A percentile compares a stretch with the other conserved stretches of the same genome.
These are phyloP conservation scores for Picea sitchensis DNA, from an alignment of 75 land plant genomes.

Conservation along the genomic window DNA sequence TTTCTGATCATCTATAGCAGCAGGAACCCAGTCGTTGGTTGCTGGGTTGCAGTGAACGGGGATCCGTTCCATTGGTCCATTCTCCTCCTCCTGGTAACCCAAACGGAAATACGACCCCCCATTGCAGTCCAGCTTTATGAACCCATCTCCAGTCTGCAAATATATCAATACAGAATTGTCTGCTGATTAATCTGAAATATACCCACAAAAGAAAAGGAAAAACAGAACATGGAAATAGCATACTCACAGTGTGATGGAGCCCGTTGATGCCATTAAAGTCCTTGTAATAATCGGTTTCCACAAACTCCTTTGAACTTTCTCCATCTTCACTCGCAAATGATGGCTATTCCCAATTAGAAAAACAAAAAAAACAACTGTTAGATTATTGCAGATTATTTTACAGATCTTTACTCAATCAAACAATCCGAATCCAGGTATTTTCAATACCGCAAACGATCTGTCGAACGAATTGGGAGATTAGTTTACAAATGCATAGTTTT, in stretches of 20 bases:
- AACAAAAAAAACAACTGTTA: too few species aligned
- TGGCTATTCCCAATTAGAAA: too few species aligned
- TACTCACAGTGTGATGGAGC: conserved; percentile 34
- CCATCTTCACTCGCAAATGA: neutral
- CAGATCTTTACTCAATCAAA: too few species aligned
- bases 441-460: too few species aligned
- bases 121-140: conserved; percentile 23
- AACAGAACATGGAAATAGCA: neutral
- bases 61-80: neutral
- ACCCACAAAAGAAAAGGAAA: neutral
- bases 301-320: conserved; percentile 27
- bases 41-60: conserved; percentile 36
- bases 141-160: conserved; percentile 39
- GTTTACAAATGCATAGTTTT: neutral
- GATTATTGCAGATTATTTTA: too few species aligned
- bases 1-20: conserved; percentile 9
- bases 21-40: conserved; percentile 51
- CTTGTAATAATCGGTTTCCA: conserved; percentile 47
- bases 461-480: neutral
- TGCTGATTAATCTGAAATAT: neutral
- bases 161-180: neutral
- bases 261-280: conserved; percentile 29
- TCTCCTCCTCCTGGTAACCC: neutral
- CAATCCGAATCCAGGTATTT: too few species aligned
- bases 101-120: neutral